Evolutionary conservation across 306 rosid genomes (phyloP), one percentile per base, ranked within the genome.

Genomic region (Trifolium pratense): DNA sequence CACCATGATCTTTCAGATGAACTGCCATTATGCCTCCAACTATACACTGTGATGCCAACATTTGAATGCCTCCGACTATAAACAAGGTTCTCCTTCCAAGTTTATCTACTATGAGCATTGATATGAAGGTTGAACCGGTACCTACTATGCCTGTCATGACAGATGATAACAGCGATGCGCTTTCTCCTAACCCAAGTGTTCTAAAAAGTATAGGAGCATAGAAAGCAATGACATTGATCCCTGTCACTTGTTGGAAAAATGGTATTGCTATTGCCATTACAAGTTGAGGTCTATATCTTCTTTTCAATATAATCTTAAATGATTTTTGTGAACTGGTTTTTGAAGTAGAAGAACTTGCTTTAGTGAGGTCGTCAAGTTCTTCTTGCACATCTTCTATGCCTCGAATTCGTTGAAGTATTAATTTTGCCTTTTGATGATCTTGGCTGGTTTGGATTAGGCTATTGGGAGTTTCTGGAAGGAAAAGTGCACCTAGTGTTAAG

Each of bases 381-480:
- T 63, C 76, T 45, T 84, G 77, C n/a, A 87, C 84, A 3, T 84
- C 84, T 4, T 75, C 80, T 3, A 39, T 59, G 40, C 91, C 89
- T 37, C 89, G 79, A 20, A 86, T 83, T 5, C 75, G 82, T 68
- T 65, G 90, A 58, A 89, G 87, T 84, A 82, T 75, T 40, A 37
- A 61, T 82, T 84, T 81, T 20, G 89, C 96, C 48, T 76, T 83
- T 45, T 77, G 79, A 17, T 83, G 84, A 53, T 83, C 79, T 7
- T 60, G 36, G 67, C 63, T 52, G 51, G 77, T 86, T 69, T 89
- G 97, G 69, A 89, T 86, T 71, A 88, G 20, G 83, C 96, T 89
- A 71, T 80, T 92, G 71, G 97, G 97, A 14, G 96, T 92, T 76
- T 92, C 96, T 3, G 97, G 93, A 21, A 92, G 90, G 86, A 89